A percentile compares a stretch with the other conserved stretches of the same genome.
These are phyloP conservation scores for Talaromyces nanjingensis DNA, from an alignment of 495 filamentous ascomycete species.

Conservation along the genomic window DNA sequence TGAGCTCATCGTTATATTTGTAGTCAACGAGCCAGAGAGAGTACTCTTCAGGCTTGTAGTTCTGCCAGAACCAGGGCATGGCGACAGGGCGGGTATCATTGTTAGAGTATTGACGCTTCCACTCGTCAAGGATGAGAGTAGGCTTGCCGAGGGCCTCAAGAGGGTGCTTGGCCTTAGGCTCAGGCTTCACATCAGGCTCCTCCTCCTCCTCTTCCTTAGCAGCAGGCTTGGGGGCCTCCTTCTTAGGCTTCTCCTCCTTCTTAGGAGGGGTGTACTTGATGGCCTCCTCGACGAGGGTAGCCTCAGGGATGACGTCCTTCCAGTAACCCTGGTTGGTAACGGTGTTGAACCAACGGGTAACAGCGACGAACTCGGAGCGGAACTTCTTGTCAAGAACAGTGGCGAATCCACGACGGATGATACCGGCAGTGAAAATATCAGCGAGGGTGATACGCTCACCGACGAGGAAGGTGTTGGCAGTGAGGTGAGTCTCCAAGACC, in stretches of 20 bases:
- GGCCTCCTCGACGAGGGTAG: constrained; percentile 73
- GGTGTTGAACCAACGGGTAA: constrained; percentile 91
- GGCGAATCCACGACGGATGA: constrained; percentile 79
- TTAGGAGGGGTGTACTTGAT: constrained; percentile 86
- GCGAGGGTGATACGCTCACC: constrained; percentile 96
- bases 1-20: constrained; percentile 98
- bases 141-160: constrained; percentile 78
- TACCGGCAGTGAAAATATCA: constrained; percentile 74
- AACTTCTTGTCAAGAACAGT: constrained; percentile 84
- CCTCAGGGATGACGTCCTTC: constrained; percentile 65
- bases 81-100: constrained; percentile 73
- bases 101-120: constrained; percentile 99
- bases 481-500: constrained; percentile 79
- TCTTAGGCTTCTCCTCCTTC: constrained; percentile 70
- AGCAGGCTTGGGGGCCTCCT: constrained; percentile 48
- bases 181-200: constrained; percentile 62
- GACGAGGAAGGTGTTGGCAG: constrained; percentile 91
- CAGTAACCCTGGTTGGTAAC: constrained; percentile 87
- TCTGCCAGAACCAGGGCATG: constrained; percentile 98
- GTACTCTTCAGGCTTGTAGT: constrained; percentile 87
- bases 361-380: constrained; percentile 71
- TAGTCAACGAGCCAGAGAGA: constrained; percentile 87
- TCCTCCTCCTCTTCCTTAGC: constrained; percentile 56
- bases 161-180: constrained; percentile 94
- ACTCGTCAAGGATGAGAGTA: constrained; percentile 82